These are phyloP conservation scores for Huntiella bhutanensis DNA, from an alignment of 2,329 filamentous ascomycete genomes.

Conservation along the genomic window DNA sequence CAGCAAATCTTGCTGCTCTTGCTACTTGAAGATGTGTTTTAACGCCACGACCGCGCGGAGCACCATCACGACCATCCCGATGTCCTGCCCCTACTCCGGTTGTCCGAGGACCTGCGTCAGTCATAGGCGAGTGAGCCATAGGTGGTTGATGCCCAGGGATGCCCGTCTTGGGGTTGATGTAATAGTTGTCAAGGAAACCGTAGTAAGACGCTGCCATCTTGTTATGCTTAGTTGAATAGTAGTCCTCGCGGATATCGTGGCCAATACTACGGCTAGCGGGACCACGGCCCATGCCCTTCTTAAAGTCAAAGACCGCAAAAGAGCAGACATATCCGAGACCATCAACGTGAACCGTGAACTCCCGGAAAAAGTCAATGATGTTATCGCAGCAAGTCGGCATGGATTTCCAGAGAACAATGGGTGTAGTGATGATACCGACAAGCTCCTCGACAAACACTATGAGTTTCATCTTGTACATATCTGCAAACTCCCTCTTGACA, in stretches of 20 bases:
- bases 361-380: conserved; percentile 92
- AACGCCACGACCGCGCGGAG: neutral
- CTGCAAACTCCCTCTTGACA: conserved; percentile 75
- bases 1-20: conserved; percentile 3
- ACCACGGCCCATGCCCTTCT: conserved; percentile 45
- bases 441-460: conserved; percentile 87
- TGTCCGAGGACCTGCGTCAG: neutral
- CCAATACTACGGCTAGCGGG: conserved; percentile 14
- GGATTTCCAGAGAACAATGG: conserved; percentile 71
- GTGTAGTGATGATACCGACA: conserved; percentile 78
- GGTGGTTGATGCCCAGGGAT: conserved; percentile 41
- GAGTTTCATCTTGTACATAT: conserved; percentile 80
- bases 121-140: conserved; percentile 21
- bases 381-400: conserved; percentile 78
- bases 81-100: neutral
- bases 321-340: conserved; percentile 92
- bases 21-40: conserved; percentile 1
- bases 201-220: conserved; percentile 98
- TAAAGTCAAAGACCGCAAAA: conserved; percentile 94
- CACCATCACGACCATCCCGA: neutral
- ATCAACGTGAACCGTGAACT: conserved; percentile 94
- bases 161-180: conserved; percentile 50
- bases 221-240: conserved; percentile 85
- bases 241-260: conserved; percentile 67
- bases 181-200: conserved; percentile 85